Conservation (phyloP, 768 basidiomycete genomes). For the Termitomyces heimii region DNA sequence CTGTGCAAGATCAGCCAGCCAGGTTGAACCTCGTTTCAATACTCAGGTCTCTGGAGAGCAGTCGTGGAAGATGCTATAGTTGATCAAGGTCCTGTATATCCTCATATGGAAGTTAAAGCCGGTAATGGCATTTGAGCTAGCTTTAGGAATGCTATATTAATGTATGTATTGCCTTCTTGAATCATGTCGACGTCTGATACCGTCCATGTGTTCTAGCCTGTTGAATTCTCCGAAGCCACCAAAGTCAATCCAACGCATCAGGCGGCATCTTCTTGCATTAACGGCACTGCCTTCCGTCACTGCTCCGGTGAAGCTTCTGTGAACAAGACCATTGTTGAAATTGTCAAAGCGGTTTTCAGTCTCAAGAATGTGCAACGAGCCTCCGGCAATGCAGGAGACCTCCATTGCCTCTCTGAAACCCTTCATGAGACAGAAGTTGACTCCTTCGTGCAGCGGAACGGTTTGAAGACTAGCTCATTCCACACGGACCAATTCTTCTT, state of each 20-base stretch:
- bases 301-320: slow-evolving; percentile 31
- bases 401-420: slow-evolving; percentile 24
- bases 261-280: slow-evolving; percentile 20
- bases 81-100: slow-evolving; percentile 27
- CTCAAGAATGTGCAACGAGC: slow-evolving; percentile 41
- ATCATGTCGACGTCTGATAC: background rate
- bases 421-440: slow-evolving; percentile 29
- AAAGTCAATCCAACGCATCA: slow-evolving; percentile 34
- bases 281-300: slow-evolving; percentile 34
- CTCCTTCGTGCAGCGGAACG: slow-evolving; percentile 26
- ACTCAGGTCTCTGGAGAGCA: slow-evolving; percentile 33
- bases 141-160: slow-evolving; percentile 41
- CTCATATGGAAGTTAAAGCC: slow-evolving; percentile 28
- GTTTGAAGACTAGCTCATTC: slow-evolving; percentile 1
- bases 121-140: slow-evolving; percentile 35
- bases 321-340: slow-evolving; percentile 34
- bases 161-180: slow-evolving; percentile 15
- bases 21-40: too few relatives aligned
- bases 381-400: slow-evolving; percentile 33
- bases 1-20: too few relatives aligned
- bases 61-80: slow-evolving; percentile 27
- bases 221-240: slow-evolving; percentile 35
- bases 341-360: slow-evolving; percentile 40
- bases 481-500: background rate
- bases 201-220: slow-evolving; percentile 21